These are phyloP conservation scores for Pleodorina starrii DNA, from an alignment of 139 green algal species.

Conservation along the genomic window DNA sequence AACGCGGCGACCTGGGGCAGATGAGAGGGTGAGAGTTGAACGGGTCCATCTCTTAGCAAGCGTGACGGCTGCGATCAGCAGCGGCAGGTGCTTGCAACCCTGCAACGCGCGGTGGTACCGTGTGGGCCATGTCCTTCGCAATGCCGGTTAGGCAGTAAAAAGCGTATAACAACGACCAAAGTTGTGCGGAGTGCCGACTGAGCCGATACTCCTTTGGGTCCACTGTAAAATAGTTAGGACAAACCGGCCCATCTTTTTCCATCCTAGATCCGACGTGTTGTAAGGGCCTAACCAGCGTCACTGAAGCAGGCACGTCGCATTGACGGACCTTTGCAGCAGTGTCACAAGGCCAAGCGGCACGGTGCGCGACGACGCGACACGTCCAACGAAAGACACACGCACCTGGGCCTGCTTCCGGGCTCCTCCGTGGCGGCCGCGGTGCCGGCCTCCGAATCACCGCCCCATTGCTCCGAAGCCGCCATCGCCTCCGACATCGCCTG, in stretches of 20 bases:
- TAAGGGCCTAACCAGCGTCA: not conserved
- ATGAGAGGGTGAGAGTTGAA: not conserved
- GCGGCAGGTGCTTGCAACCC: not conserved
- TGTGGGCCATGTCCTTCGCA: not conserved
- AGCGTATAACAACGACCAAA: too few relatives aligned
- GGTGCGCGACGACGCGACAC: too few relatives aligned
- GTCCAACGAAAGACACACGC: not conserved
- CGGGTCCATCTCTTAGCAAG: too few relatives aligned
- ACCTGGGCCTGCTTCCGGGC: not conserved
- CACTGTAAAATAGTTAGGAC: too few relatives aligned
- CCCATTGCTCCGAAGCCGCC: not conserved
- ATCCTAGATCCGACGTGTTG: not conserved
- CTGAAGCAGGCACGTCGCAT: not conserved
- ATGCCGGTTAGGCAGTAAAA: not conserved
- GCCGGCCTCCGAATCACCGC: not conserved
- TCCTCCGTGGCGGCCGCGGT: not conserved
- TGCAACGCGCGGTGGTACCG: not conserved
- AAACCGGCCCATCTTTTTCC: too few relatives aligned
- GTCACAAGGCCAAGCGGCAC: too few relatives aligned
- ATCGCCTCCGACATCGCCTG: constrained; percentile 5
- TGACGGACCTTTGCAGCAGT: not conserved
- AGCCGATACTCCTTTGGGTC: too few relatives aligned
- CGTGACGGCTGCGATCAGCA: too few relatives aligned
- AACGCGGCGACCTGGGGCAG: too few relatives aligned
- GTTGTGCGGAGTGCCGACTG: too few relatives aligned